Conservation (phyloP, 2,329 filamentous ascomycete genomes). For the Xylariales sp. region DNA sequence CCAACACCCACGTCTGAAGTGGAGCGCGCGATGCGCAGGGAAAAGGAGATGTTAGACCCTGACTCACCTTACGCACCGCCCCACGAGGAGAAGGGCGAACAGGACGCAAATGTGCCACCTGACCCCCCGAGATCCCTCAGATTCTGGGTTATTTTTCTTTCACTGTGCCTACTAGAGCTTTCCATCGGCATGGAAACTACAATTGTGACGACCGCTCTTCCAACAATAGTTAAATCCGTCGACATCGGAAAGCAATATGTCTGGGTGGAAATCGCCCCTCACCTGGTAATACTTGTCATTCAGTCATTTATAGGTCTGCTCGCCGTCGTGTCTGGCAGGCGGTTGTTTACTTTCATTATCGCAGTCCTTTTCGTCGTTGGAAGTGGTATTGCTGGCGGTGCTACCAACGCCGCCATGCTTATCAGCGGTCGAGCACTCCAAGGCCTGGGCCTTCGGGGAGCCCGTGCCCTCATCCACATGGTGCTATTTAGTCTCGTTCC, state of each 20-base stretch:
- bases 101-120: not conserved
- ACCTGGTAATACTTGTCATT: conserved; percentile 45
- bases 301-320: conserved; percentile 59
- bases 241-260: conserved; percentile 31
- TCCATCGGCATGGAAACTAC: conserved; percentile 20
- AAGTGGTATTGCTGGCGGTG: conserved; percentile 45
- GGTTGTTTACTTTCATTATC: conserved; percentile 48
- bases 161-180: conserved; percentile 20
- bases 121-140: not conserved
- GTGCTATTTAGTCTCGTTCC: conserved; percentile 62
- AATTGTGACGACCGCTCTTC: conserved; percentile 35
- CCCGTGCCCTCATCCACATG: conserved; percentile 57
- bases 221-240: conserved; percentile 31
- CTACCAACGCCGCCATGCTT: too few relatives aligned
- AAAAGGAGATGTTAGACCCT: too few relatives aligned
- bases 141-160: conserved; percentile 13
- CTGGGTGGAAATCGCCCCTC: conserved; percentile 22
- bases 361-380: conserved; percentile 59
- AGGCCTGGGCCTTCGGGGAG: conserved; percentile 51
- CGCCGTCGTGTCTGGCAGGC: conserved; percentile 57
- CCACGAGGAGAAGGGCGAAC: not conserved
- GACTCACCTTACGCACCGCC: too few relatives aligned
- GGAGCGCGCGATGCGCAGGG: too few relatives aligned
- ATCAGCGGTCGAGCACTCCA: conserved; percentile 50
- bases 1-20: too few relatives aligned